Conservation (phyloP, 495 filamentous ascomycete species). For the Xylaria telfairii region DNA sequence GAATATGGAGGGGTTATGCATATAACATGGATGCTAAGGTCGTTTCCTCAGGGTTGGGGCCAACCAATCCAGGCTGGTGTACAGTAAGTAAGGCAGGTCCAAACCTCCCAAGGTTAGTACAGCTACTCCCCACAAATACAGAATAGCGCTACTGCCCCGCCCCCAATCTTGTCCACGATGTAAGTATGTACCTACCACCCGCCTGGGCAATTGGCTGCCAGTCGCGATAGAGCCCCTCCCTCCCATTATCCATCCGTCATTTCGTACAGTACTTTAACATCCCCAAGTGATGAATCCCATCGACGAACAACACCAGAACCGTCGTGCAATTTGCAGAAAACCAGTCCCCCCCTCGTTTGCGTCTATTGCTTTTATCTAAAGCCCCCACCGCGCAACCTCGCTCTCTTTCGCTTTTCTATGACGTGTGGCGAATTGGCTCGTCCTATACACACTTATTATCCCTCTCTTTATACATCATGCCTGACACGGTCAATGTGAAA, state of each 20-base stretch:
- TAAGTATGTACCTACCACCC: too few species aligned
- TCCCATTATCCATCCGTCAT: not conserved
- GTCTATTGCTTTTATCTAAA: not conserved
- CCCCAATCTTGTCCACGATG: not conserved
- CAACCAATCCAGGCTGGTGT: too few species aligned
- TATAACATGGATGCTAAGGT: too few species aligned
- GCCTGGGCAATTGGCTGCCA: not conserved
- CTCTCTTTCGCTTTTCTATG: not conserved
- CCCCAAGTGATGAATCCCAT: not conserved
- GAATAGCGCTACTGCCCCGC: not conserved
- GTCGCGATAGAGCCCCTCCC: not conserved
- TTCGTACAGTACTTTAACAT: constrained; percentile 1
- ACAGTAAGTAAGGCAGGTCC: too few species aligned
- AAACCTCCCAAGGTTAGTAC: not conserved
- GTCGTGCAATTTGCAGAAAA: not conserved
- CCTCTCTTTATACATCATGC: constrained; percentile 36
- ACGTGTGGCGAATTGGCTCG: not conserved
- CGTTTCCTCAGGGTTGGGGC: too few species aligned
- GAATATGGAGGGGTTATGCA: too few species aligned
- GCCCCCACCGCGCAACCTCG: not conserved
- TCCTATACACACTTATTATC: not conserved
- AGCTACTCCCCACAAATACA: not conserved
- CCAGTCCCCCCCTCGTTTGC: not conserved
- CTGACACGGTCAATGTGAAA: constrained; percentile 43
- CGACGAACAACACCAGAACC: not conserved